A percentile compares a stretch with the other conserved stretches of the same genome.
Evolutionary conservation across 1,139 yeast species (phyloP).

Genomic region (Candida anutae): DNA sequence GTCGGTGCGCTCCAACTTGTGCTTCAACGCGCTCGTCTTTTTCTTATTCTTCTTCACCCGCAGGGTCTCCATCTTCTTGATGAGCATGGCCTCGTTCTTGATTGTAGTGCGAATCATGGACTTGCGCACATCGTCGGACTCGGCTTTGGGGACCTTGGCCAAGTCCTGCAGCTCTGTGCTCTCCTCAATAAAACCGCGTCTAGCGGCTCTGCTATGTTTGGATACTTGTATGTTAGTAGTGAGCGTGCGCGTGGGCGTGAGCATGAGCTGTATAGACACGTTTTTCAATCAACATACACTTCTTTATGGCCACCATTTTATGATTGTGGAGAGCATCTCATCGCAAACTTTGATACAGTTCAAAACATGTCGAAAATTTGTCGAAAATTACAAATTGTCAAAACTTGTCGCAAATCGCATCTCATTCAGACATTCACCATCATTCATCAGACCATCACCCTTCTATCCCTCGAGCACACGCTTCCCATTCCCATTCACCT

Average conservation of each 20-base stretch:
- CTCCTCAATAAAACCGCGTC: constrained; percentile 46
- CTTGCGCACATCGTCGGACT: constrained; percentile 50
- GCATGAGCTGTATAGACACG: too few species aligned
- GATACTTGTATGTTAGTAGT: too few species aligned
- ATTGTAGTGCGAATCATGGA: constrained; percentile 64
- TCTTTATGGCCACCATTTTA: constrained; percentile 23
- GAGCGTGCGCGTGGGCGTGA: too few species aligned
- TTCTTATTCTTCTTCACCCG: constrained; percentile 26
- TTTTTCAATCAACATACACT: constrained; percentile 14
- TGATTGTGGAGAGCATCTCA: not conserved
- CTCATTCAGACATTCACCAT: too few species aligned
- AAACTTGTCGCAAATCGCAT: too few species aligned
- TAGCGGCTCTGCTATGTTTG: constrained; percentile 70
- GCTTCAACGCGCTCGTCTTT: constrained; percentile 28
- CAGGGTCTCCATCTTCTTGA: constrained; percentile 44
- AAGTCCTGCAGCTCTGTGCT: constrained; percentile 42
- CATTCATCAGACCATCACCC: too few species aligned
- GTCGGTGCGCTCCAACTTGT: constrained; percentile 39
- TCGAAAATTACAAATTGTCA: too few species aligned
- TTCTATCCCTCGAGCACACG: too few species aligned
- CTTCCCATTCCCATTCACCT: too few species aligned
- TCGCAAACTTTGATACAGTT: not conserved
- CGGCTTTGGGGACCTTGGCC: constrained; percentile 46
- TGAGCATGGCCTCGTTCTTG: constrained; percentile 56
- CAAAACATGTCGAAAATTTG: not conserved